Base-by-base conservation (phyloP, 257 asterid species). In the Dorcoceras hygrometricum region DNA sequence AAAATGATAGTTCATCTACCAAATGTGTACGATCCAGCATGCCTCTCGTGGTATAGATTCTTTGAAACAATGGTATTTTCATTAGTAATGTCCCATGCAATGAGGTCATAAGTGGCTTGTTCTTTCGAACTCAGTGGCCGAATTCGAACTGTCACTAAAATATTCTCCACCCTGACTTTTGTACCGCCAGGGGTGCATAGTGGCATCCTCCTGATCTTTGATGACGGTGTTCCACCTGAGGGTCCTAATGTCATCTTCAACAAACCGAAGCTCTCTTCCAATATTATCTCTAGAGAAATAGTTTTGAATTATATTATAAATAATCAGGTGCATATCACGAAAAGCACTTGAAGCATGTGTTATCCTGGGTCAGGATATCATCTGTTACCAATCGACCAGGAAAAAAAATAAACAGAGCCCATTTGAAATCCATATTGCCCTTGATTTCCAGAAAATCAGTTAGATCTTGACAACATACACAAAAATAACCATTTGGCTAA, bases 111-210 rank as follows among this genome's bases (percentile, higher is more conserved):
- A 1, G 87, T 79, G 24, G 97, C 91, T 67, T 84, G 77, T 85
- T 94, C 99, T 71, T 79, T 94, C 0, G 97, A 67, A 79, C 86
- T 90, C 64, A 90, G 76, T 14, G 99, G 99, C 79, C 99, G 80
- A 79, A 87, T 83, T 51, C 99, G 82, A 66, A 94, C 90, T 2
- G 99, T 94, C 6, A 94, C 99, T 64, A 90, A 82, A 50, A 94
- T 90, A 70, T 88, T 88, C 79, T 94, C 99, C 77, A 90, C 99
- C 1, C 77, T 74, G 18, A 70, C 69, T 80, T 78, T 94, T 16
- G 83, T 69, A 69, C 85, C 85, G 8, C 93, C 89, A 0, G 97
- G 95, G 20, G 97, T 89, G 65, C 84, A 66, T 27, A 83, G 76
- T 0, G 87, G 91, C n/a, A 88, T 79, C 73, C 83, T 80, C 79